Evolutionary conservation across 345 rosid species (phyloP), one percentile per base, ranked within the genome.

Genomic region (Erodium maritimum): DNA sequence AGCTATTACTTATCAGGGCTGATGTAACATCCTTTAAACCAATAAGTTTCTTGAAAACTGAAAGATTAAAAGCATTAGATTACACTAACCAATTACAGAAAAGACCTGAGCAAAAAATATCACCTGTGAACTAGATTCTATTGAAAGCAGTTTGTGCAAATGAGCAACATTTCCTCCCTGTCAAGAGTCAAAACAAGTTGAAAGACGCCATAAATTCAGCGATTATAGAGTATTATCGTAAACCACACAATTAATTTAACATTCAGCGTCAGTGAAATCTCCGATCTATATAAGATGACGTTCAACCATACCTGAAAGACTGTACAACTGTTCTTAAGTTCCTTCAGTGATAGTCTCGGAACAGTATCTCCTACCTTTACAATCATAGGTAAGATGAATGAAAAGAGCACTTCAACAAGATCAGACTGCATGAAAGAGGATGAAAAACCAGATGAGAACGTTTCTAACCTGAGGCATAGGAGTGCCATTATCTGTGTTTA

Each of bases 61-160:
- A 3, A 42, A 42, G 14, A 42, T 42, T 7, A 7, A 11, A 3
- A 11, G 12, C 48, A 42, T 42, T 42, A 42, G 8, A 42, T 42
- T 42, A 42, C 17, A 3, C 14, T 29, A 29, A 29, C 37, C 37
- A 29, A 29, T 5, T 29, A 42, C 48, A 42, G 2, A 42, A 42
- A 3, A 42, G 48, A 12, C 22, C 52, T 10, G 19, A 37, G 11
- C 20, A 19, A 42, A 22, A 11, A 55, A 37, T 59, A 56, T 62
- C 61, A 75, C 96, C 91, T 89, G 95, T 51, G 94, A 80, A 62
- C 96, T 89, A 66, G 96, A 84, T 65, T 80, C 86, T 17, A 89
- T 77, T 25, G 91, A 84, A 13, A 89, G 96, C 71, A 89, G 73
- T 65, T 75, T 86, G 77, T 86, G 96, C 62, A 89, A 87, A 78